Base-by-base conservation (phyloP, 2,329 filamentous ascomycete genomes). In the Colletotrichum zoysiae region DNA sequence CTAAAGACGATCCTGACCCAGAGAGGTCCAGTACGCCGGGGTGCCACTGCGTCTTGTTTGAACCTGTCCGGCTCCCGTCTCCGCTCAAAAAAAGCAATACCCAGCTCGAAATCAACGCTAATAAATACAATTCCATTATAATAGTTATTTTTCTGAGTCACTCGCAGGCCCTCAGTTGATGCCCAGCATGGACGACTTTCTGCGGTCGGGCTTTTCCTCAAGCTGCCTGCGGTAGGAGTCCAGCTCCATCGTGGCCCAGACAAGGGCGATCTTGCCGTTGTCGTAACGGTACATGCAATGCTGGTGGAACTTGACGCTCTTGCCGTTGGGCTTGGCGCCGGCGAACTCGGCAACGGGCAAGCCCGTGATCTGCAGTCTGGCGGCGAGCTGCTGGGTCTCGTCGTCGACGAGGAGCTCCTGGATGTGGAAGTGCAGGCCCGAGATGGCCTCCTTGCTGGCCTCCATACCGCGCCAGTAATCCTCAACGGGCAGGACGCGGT, bases 211-310 rank as follows among this genome's bases (percentile, higher is more conserved):
- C 55, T 42, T 48, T 5, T 57, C 70, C 48, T 70, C 65, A 2
- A 72, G 2, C 12, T 72, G 70, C 26, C 55, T 77, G 35, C 75
- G 71, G 58, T 78, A 80, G 16, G 75, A 74, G 9, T 74, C 73
- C 53, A 78, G 62, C 65, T 81, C 80, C 58, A 81, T 75, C n/a
- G 81, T 67, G 50, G 80, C 79, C 76, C 80, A 80, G 5, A 82
- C 78, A 35, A 75, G 73, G 14, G 74, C 71, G 26, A 83, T 81
- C 75, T 74, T 81, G 6, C 80, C 80, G 1, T 69, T 75, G 18
- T 77, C 73, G 46, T 82, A 77, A 62, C 75, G 75, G 64, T 82
- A 83, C 23, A 80, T 79, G 38, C 78, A 81, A 59, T 80, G 77
- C 74, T 83, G 81, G 38, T 71, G 65, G 62, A 82, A 80, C 12